A percentile compares a stretch with the other conserved stretches of the same genome.
These are phyloP conservation scores for Aureoboletus auriporus DNA, from an alignment of 768 basidiomycete species.

Conservation along the genomic window DNA sequence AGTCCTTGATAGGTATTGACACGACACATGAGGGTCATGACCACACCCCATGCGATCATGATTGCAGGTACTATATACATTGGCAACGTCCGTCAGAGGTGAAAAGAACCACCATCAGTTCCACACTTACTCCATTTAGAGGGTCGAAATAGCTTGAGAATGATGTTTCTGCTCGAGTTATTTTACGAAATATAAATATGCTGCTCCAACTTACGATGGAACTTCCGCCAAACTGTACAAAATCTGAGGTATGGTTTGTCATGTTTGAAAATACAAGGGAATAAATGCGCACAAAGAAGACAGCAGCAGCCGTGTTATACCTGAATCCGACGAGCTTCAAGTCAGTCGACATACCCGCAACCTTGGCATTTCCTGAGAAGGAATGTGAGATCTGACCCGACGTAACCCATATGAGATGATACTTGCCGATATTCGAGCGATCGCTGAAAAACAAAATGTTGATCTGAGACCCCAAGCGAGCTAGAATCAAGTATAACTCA, in stretches of 20 bases:
- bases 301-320: constrained; percentile 36
- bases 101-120: background rate
- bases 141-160: constrained; percentile 33
- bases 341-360: constrained; percentile 43
- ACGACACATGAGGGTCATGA: constrained; percentile 38
- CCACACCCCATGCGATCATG: constrained; percentile 37
- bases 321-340: constrained; percentile 30
- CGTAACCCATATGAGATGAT: background rate
- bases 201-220: constrained; percentile 30
- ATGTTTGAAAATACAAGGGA: background rate
- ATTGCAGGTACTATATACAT: constrained; percentile 36
- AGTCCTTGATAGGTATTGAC: constrained; percentile 31
- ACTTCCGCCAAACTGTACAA: constrained; percentile 37
- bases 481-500: constrained; percentile 21
- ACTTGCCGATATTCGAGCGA: constrained; percentile 42
- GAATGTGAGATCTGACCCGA: background rate
- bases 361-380: constrained; percentile 36
- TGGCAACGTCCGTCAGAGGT: constrained; percentile 6
- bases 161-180: constrained; percentile 31
- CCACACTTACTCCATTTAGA: constrained; percentile 31
- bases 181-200: background rate
- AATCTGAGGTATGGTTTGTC: constrained; percentile 17
- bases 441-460: constrained; percentile 26
- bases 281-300: constrained; percentile 32
- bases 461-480: background rate